Percentiles rank a stretch among this genome's conserved stretches.
These are phyloP conservation scores for Ephemerocybe angulata DNA, from an alignment of 768 basidiomycete species.

Conservation along the genomic window DNA sequence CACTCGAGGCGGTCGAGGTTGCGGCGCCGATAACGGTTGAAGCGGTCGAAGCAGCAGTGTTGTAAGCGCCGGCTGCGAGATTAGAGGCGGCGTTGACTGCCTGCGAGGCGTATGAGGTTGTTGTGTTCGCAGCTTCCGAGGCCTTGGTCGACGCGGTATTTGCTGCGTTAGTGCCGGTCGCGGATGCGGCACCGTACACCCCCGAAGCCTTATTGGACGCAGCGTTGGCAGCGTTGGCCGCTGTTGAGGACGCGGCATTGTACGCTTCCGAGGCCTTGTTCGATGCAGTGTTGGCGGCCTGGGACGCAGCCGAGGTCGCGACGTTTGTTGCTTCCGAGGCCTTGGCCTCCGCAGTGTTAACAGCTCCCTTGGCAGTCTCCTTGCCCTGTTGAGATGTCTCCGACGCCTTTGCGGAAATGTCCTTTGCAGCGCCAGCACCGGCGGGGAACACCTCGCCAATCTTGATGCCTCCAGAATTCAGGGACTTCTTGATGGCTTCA, in stretches of 20 bases:
- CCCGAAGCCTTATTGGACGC: neutral
- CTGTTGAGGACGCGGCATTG: neutral
- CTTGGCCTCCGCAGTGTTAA: no score
- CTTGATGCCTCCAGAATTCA: neutral
- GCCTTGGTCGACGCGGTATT: neutral
- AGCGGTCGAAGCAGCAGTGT: conserved; percentile 45
- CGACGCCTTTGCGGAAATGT: neutral
- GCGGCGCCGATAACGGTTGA: conserved; percentile 48
- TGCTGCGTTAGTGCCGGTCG: neutral
- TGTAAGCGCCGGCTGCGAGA: no score
- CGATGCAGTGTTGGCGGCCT: neutral
- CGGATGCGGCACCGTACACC: neutral
- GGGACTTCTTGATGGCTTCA: neutral
- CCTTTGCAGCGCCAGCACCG: neutral
- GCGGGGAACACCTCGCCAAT: conserved; percentile 10
- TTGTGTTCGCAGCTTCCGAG: neutral
- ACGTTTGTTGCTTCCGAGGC: neutral
- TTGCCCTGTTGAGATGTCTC: no score
- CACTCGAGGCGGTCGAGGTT: neutral
- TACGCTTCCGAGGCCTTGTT: neutral
- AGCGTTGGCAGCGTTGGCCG: neutral
- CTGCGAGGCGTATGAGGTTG: no score
- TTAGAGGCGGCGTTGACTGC: no score
- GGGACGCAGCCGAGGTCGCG: neutral
- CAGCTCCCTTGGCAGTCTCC: neutral